Conservation (phyloP, 2,329 filamentous ascomycete species). For the Penicillium sp. region DNA sequence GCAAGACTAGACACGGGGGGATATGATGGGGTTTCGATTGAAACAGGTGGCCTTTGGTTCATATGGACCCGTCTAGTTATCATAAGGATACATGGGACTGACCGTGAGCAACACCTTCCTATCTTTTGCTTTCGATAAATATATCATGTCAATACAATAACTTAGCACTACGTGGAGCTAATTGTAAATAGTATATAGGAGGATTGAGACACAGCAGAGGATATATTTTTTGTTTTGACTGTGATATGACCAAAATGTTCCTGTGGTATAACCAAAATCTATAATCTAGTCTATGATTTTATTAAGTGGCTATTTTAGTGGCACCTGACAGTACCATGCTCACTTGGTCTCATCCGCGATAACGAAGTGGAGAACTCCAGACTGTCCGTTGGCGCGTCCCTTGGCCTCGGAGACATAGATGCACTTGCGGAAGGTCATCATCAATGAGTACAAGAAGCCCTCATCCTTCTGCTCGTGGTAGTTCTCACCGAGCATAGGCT, state of each 20-base stretch:
- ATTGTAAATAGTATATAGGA: background rate
- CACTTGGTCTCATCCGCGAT: slow-evolving; percentile 11
- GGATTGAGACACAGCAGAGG: background rate
- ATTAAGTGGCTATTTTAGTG: background rate
- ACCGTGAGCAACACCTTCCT: background rate
- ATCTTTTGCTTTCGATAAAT: background rate
- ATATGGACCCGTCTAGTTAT: background rate
- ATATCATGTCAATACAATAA: background rate
- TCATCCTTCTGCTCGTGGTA: slow-evolving; percentile 44
- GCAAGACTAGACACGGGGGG: background rate
- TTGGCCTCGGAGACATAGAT: slow-evolving; percentile 46
- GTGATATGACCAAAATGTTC: background rate
- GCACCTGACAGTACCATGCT: background rate
- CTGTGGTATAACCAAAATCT: background rate
- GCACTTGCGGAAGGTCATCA: slow-evolving; percentile 49
- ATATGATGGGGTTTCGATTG: background rate
- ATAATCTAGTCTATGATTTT: slow-evolving; percentile 3
- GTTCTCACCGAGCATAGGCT: slow-evolving; percentile 54
- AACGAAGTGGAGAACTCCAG: slow-evolving; percentile 23
- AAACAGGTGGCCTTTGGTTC: background rate
- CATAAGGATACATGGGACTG: background rate
- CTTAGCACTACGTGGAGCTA: background rate
- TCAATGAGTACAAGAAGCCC: slow-evolving; percentile 48
- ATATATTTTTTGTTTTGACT: background rate
- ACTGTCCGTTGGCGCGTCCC: slow-evolving; percentile 19